Evolutionary conservation across 1,284 basidiomycete genomes (phyloP), one percentile per base, ranked within the genome.

Genomic region (Ustilago tritici): DNA sequence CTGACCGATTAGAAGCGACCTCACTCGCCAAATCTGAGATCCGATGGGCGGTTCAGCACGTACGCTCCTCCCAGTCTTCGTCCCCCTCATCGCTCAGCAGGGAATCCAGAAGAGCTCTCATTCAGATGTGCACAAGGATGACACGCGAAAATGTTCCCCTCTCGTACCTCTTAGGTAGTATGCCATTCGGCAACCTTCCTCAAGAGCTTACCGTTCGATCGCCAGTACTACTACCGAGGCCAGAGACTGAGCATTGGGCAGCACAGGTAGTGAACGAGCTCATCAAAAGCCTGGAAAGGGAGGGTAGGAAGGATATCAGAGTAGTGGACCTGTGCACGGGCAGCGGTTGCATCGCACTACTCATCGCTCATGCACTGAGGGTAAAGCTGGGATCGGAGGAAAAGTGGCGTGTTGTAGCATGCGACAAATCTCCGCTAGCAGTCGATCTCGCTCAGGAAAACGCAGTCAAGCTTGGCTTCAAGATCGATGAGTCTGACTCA

Each of bases 231-330:
- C 43, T 77, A 4, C 75, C 75, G 4, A 43, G 75, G 11, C 75
- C 75, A 3, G 75, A 77, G 41, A 73, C 75, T 2, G 75, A 77
- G 36, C 31, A 72, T 31, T 77, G 75, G 75, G 70, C 75, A 5
- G 58, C 54, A 1, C 15, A 67, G n/a, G 52, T 70, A 5, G 66
- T 56, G 10, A 15, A 56, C 4, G 3, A 34, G 3, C 43, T 77
- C 6, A 7, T 59, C 7, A 32, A 28, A 9, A 35, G 19, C 11
- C 6, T 70, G 10, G 10, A 34, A 1, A 1, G 41, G 0, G 5
- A 31, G 2, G 43, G 40, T 6, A 3, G 36, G 9, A 14, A 8
- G n/a, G 23, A 28, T 3, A 31, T 76, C 4, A 56, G 74, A 1
- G 38, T 70, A 0, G 61, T 67, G 2, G 75, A 77, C 47, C 52